Base-by-base conservation (phyloP, 2,329 filamentous ascomycete species). In the Arthrobotrys entomopaga region DNA sequence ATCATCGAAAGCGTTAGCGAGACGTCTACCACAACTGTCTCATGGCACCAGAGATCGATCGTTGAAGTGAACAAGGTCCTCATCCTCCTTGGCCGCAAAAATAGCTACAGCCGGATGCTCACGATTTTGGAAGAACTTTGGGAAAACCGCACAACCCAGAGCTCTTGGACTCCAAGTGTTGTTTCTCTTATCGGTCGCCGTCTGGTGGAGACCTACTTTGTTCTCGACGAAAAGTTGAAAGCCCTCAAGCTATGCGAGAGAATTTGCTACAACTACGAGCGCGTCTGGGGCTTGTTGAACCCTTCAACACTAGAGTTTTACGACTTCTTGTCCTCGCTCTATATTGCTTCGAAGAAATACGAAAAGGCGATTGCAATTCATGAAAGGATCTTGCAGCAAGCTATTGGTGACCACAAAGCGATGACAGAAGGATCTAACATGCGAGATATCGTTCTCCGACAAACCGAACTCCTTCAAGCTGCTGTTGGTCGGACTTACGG, bases 201-300 rank as follows among this genome's bases (percentile, higher is more conserved):
- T 11, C 84, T 86, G 56, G 84, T 86, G 57, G 83, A 84, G 77
- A 84, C 84, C 1, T 84, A 84, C 56, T 86, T 85, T 80, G 82
- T 84, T 48, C 82, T 83, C 34, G 83, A 83, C 46, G 80, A 83
- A 52, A 82, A 83, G 50, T 80, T 82, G 73, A 80, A 81, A 1
- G 82, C 83, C 10, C 81, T 83, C 48, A 81, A 82, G 58, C 83
- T 87, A 1, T 84, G 83, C 79, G 85, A 85, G 77, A 84, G 85
- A 77, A 86, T 87, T 66, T 84, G 83, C 43, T 87, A 87, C 81
- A 87, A 87, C 77, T 81, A 86, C 75, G 83, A 84, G 10, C 84
- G 85, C 20, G 84, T 85, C 4, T 84, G 85, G 79, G 85, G 85
- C 2, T 82, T 82, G 29, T 81, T 82, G 7, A 82, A 85, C 50